Conservation (phyloP, 2,329 filamentous ascomycete species). For the Graphilbum fragrans region DNA sequence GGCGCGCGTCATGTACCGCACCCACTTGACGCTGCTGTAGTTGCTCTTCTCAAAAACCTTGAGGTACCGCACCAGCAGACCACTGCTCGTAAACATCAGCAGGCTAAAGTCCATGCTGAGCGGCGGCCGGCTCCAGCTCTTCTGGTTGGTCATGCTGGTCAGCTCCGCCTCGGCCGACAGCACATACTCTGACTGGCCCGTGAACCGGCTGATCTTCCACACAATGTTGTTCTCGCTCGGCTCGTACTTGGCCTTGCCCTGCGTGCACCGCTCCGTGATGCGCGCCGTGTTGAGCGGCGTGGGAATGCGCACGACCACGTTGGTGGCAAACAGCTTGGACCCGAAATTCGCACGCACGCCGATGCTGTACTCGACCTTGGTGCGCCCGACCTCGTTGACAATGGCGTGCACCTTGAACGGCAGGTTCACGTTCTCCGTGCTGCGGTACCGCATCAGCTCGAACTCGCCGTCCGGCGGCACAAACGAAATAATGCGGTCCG, state of each 20-base stretch:
- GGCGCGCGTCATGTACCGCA: constrained; percentile 95
- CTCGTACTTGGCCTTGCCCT: constrained; percentile 97
- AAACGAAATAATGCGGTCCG: constrained; percentile 92
- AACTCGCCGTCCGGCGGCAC: constrained; percentile 96
- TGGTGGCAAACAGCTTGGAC: constrained; percentile 91
- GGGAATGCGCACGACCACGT: constrained; percentile 86
- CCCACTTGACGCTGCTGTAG: constrained; percentile 98
- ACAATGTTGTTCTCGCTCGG: constrained; percentile 96
- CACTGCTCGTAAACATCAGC: constrained; percentile 96
- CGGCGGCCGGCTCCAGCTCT: constrained; percentile 89
- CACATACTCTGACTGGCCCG: constrained; percentile 93
- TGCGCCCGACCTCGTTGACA: constrained; percentile 92
- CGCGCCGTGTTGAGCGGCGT: constrained; percentile 93
- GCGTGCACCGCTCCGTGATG: constrained; percentile 83
- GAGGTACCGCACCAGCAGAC: constrained; percentile 80
- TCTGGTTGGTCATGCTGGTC: constrained; percentile 96
- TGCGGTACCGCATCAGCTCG: constrained; percentile 96
- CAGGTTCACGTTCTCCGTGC: constrained; percentile 95
- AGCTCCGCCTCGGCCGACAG: constrained; percentile 86
- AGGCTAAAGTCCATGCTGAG: constrained; percentile 85
- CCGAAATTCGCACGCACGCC: constrained; percentile 96
- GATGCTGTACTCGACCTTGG: constrained; percentile 97
- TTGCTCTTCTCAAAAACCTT: constrained; percentile 99
- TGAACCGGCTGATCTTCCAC: constrained; percentile 98
- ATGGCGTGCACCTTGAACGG: constrained; percentile 99